These are phyloP conservation scores for Setaria italica DNA, from an alignment of 202 grass and related monocot species.

Conservation along the genomic window DNA sequence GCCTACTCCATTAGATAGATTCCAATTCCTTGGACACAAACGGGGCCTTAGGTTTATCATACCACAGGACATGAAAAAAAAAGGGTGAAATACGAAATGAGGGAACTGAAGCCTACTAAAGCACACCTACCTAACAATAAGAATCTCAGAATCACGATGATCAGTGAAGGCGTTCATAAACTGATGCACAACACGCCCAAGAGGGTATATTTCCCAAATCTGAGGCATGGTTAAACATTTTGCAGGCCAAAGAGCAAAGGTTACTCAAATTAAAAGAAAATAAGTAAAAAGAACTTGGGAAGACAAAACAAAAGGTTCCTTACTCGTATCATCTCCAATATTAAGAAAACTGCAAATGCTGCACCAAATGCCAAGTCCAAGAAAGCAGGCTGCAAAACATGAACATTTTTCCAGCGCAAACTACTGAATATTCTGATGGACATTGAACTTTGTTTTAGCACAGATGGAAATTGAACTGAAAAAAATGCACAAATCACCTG, in stretches of 20 bases:
- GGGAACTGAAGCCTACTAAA: constrained; percentile 19
- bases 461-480: constrained; percentile 5
- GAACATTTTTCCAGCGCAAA: constrained; percentile 37
- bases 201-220: constrained; percentile 93
- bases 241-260: constrained; percentile 3
- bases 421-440: constrained; percentile 27
- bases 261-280: constrained; percentile 21
- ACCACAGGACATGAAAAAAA: not conserved
- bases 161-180: constrained; percentile 99
- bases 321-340: constrained; percentile 98
- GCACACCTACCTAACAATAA: constrained; percentile 76
- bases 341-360: constrained; percentile 90
- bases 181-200: constrained; percentile 79
- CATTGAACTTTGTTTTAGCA: constrained; percentile 25
- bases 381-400: constrained; percentile 83
- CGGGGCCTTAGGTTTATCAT: constrained; percentile 11
- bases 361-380: constrained; percentile 98
- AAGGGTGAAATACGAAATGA: constrained; percentile 6
- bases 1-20: too few relatives aligned
- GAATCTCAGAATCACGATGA: constrained; percentile 98
- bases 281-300: not conserved
- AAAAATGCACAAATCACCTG: constrained; percentile 59
- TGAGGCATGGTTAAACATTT: constrained; percentile 47
- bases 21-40: too few relatives aligned
- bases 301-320: constrained; percentile 24